A percentile compares a stretch with the other conserved stretches of the same genome.
These are phyloP conservation scores for Graphium sp. DNA, from an alignment of 2,329 filamentous ascomycete genomes.

Conservation along the genomic window DNA sequence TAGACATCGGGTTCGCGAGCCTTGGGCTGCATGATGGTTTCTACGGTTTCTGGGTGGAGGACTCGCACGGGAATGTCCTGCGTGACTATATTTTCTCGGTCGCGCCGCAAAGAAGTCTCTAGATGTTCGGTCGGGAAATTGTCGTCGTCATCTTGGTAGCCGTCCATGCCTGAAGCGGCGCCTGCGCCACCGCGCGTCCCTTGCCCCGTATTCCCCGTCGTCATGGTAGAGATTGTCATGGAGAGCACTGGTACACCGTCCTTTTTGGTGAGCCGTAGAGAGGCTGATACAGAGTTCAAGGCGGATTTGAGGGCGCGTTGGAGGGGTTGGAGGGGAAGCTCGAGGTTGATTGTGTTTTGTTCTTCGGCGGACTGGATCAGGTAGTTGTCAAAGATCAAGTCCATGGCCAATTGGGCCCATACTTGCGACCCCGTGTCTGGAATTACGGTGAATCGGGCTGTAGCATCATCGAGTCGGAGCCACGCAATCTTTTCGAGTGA, in stretches of 20 bases:
- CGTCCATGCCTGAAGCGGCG: slow-evolving; percentile 6
- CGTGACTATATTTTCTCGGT: slow-evolving; percentile 81
- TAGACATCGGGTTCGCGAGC: slow-evolving; percentile 87
- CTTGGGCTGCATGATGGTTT: slow-evolving; percentile 82
- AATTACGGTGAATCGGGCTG: slow-evolving; percentile 86
- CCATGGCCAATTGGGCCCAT: slow-evolving; percentile 62
- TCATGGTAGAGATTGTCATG: slow-evolving; percentile 73
- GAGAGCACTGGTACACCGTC: slow-evolving; percentile 73
- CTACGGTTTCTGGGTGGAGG: slow-evolving; percentile 66
- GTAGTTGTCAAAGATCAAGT: slow-evolving; percentile 78
- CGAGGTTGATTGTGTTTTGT: slow-evolving; percentile 86
- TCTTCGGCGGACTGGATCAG: slow-evolving; percentile 69
- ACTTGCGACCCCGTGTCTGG: slow-evolving; percentile 91
- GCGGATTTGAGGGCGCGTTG: slow-evolving; percentile 88
- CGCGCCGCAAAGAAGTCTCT: slow-evolving; percentile 41
- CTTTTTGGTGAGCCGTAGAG: slow-evolving; percentile 83
- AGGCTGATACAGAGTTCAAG: slow-evolving; percentile 62
- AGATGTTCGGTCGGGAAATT: slow-evolving; percentile 32
- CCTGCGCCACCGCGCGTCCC: slow-evolving; percentile 10
- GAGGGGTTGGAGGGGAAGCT: slow-evolving; percentile 75
- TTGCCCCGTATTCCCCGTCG: slow-evolving; percentile 26
- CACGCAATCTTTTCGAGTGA: slow-evolving; percentile 71
- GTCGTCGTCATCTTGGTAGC: slow-evolving; percentile 21
- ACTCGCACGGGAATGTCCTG: slow-evolving; percentile 95
- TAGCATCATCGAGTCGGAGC: slow-evolving; percentile 76